Evolutionary conservation across 202 grass and related monocot genomes (phyloP).

Genomic region (Schoenoplectus triqueter): DNA sequence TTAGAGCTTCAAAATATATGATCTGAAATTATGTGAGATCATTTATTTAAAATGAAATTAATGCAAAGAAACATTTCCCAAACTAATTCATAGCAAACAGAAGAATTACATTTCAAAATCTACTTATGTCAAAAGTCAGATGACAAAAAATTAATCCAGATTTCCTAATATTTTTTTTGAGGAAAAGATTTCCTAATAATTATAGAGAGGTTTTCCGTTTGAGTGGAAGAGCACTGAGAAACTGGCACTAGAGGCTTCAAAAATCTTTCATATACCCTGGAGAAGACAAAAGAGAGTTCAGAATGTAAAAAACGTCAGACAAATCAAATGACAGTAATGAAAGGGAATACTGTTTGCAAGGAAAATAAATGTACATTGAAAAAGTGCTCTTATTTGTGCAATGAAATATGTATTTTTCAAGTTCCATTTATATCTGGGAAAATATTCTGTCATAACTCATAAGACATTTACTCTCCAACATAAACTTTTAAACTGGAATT

Average conservation of each 20-base stretch:
- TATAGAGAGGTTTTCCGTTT: slow-evolving; percentile 3
- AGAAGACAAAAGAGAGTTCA: background rate
- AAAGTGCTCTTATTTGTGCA: background rate
- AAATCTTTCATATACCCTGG: slow-evolving; percentile 20
- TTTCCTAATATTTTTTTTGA: no score
- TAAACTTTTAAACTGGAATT: background rate
- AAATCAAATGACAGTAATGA: background rate
- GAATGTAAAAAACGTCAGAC: background rate
- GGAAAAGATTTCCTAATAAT: background rate
- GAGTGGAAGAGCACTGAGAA: background rate
- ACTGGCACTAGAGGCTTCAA: slow-evolving; percentile 18
- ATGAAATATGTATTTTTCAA: background rate
- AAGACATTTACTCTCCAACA: background rate
- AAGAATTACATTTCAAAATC: slow-evolving; percentile 6
- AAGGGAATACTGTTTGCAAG: background rate
- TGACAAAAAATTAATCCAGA: slow-evolving; percentile 22
- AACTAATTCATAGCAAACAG: slow-evolving; percentile 17
- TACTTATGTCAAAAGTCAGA: slow-evolving; percentile 27
- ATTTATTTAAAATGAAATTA: slow-evolving; percentile 22
- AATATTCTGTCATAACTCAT: background rate
- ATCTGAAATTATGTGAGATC: background rate
- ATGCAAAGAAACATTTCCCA: background rate
- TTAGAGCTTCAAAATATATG: background rate
- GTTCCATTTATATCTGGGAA: background rate
- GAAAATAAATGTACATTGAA: background rate